Conservation (phyloP, 140 eudicot genomes). For the Ambrosia hybrid region DNA sequence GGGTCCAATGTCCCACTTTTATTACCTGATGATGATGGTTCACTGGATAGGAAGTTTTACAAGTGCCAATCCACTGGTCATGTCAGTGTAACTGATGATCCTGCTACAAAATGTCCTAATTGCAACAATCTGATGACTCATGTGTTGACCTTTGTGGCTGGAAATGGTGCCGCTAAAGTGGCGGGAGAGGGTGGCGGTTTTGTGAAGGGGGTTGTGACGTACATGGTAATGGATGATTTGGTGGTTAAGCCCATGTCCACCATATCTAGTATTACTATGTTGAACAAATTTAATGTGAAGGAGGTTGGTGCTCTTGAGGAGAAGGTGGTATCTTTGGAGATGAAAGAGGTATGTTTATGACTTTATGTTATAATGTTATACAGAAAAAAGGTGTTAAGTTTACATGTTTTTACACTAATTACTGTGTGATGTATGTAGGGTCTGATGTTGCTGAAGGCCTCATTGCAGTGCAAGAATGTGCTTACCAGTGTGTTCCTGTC, state of each 20-base stretch:
- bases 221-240: slow-evolving; percentile 53
- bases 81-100: slow-evolving; percentile 17
- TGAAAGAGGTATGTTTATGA: slow-evolving; percentile 32
- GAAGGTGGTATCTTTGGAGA: slow-evolving; percentile 31
- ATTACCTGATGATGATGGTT: not conserved
- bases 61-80: not conserved
- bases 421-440: slow-evolving; percentile 18
- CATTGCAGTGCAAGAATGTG: slow-evolving; percentile 32
- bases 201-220: slow-evolving; percentile 42
- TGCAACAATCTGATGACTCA: not conserved
- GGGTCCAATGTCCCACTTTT: slow-evolving; percentile 18
- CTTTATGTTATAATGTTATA: too few species aligned
- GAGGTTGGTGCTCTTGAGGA: slow-evolving; percentile 38
- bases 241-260: slow-evolving; percentile 45
- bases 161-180: not conserved
- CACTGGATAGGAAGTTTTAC: not conserved
- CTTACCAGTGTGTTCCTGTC: slow-evolving; percentile 34
- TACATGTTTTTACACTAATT: not conserved
- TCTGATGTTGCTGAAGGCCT: slow-evolving; percentile 40
- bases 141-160: not conserved
- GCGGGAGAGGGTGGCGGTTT: slow-evolving; percentile 24
- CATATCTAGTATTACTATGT: slow-evolving; percentile 41
- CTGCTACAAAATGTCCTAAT: slow-evolving; percentile 15
- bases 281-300: slow-evolving; percentile 40
- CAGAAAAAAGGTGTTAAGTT: not conserved